phyloP scores from a whole-genome alignment of 2,329 filamentous ascomycete species.

The Amauroascus verrucosus region DNA sequence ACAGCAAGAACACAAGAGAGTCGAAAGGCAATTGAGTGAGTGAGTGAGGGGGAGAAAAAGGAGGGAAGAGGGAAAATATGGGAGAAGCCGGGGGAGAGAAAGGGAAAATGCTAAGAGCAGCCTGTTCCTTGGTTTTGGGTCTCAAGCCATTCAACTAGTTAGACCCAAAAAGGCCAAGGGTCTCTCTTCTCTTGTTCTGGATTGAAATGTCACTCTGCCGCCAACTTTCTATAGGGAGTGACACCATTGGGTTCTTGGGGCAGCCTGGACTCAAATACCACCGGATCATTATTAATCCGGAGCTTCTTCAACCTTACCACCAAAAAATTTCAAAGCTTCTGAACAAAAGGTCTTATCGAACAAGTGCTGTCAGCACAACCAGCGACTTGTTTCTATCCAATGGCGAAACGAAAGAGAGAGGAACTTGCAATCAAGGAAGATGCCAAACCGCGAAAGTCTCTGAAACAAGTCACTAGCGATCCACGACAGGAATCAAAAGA shows the following conservation, averaged over 20 bases:
- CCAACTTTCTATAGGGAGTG: background rate
- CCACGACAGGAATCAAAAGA: slow-evolving; percentile 19
- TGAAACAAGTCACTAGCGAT: slow-evolving; percentile 24
- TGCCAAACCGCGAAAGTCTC: slow-evolving; percentile 24
- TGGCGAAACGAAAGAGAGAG: slow-evolving; percentile 40
- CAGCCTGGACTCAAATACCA: too few species aligned
- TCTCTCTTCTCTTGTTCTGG: background rate
- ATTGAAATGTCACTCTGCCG: background rate
- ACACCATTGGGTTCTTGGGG: background rate
- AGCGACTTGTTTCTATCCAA: too few species aligned
- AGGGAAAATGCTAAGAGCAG: background rate
- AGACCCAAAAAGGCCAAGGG: background rate
- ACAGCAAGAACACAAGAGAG: background rate
- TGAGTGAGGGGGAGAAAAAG: background rate
- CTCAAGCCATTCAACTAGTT: background rate
- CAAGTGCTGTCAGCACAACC: too few species aligned
- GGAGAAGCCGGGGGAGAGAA: background rate
- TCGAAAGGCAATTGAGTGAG: background rate
- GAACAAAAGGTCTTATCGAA: too few species aligned
- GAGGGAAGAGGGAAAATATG: background rate
- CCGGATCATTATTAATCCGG: background rate
- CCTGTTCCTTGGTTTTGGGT: background rate
- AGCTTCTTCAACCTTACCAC: background rate
- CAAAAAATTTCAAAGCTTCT: background rate
- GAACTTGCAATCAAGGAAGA: slow-evolving; percentile 23